These are phyloP conservation scores for Cryptococcus sp. DNA, from an alignment of 1,284 basidiomycete genomes.

Conservation along the genomic window DNA sequence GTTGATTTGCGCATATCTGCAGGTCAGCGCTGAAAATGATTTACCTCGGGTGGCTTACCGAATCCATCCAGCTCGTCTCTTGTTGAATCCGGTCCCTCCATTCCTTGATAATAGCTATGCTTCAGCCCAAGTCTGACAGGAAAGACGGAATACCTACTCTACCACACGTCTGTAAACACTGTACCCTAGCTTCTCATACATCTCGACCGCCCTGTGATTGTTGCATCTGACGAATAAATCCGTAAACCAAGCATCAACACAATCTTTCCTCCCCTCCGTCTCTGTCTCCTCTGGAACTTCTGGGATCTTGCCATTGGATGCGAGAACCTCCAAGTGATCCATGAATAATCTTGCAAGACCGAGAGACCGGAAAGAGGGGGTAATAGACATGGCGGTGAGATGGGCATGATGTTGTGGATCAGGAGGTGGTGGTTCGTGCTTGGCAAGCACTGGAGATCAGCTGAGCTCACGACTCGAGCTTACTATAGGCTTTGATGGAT, in stretches of 20 bases:
- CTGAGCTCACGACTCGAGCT: constrained; percentile 5
- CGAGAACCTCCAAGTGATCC: constrained; percentile 35
- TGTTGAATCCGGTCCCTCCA: constrained; percentile 43
- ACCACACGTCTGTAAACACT: constrained; percentile 48
- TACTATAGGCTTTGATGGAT: constrained; percentile 38
- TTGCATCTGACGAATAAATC: constrained; percentile 49
- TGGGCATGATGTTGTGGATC: constrained; percentile 47
- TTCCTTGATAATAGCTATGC: constrained; percentile 45
- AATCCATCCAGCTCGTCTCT: constrained; percentile 47
- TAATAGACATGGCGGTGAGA: constrained; percentile 46
- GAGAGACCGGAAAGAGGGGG: constrained; percentile 37
- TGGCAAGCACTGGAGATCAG: constrained; percentile 39
- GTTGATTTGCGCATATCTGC: constrained; percentile 48
- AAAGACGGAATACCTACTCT: constrained; percentile 31
- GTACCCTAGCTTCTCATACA: constrained; percentile 49
- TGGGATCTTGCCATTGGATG: neutral
- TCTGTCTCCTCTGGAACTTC: neutral
- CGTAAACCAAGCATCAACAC: constrained; percentile 46
- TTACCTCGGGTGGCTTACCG: constrained; percentile 16
- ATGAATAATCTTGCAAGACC: constrained; percentile 46
- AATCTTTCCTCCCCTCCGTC: constrained; percentile 16
- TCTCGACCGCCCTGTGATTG: constrained; percentile 44
- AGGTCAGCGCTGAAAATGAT: neutral
- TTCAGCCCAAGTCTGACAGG: neutral
- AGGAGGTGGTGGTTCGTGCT: constrained; percentile 46